Conservation (phyloP, 2,329 filamentous ascomycete genomes). For the Aspergillus nomiae region DNA sequence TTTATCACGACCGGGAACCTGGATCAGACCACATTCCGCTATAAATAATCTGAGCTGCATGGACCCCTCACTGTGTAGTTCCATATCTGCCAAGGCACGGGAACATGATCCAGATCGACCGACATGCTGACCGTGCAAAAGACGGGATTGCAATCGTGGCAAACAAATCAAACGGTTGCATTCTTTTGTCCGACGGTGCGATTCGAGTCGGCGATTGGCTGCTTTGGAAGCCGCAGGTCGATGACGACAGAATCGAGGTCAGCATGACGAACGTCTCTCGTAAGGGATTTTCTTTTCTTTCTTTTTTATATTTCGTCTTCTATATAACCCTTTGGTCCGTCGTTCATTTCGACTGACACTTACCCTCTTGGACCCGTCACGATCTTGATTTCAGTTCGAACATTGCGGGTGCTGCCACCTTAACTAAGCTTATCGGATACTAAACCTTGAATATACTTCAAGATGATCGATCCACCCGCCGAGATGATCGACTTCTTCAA, state of each 20-base stretch:
- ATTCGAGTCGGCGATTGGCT: slow-evolving; percentile 10
- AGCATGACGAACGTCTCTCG: slow-evolving; percentile 29
- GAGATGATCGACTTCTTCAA: slow-evolving; percentile 11
- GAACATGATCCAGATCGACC: no score
- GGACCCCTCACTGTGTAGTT: no score
- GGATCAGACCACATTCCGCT: no score
- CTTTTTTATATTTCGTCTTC: neutral
- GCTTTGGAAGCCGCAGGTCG: slow-evolving; percentile 8
- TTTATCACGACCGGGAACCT: no score
- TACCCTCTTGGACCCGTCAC: neutral
- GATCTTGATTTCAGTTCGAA: neutral
- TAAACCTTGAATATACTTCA: neutral
- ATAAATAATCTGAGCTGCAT: no score
- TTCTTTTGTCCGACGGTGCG: neutral
- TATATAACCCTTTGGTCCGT: neutral
- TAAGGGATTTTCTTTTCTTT: slow-evolving; percentile 1
- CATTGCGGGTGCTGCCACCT: neutral
- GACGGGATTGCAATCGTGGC: neutral
- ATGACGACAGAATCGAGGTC: slow-evolving; percentile 29
- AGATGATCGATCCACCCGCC: neutral
- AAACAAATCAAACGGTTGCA: neutral
- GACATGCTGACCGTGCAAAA: no score
- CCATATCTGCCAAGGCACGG: no score
- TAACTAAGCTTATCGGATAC: neutral
- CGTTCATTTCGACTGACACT: no score